phyloP scores from a whole-genome alignment of 1,139 yeast genomes.

The Blastobotrys petasosporus region DNA sequence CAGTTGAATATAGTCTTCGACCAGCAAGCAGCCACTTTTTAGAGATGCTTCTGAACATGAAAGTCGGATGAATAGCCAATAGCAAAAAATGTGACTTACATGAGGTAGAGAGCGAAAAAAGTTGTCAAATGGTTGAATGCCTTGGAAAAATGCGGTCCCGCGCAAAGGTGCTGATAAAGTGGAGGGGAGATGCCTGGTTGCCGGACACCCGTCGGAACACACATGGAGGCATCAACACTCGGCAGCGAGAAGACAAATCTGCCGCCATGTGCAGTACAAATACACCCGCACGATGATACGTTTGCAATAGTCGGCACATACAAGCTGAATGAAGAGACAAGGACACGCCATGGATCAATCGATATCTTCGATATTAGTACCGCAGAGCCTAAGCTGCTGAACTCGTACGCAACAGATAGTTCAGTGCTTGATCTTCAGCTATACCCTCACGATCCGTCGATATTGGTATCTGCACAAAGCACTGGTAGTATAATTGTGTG shows the following conservation, averaged over 20 bases:
- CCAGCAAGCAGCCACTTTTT: not conserved
- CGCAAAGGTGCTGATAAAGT: constrained; percentile 1
- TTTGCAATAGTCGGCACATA: constrained; percentile 71
- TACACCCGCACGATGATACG: constrained; percentile 47
- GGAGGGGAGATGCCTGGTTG: not conserved
- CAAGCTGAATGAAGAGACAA: constrained; percentile 53
- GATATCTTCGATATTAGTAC: constrained; percentile 44
- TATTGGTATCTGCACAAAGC: constrained; percentile 66
- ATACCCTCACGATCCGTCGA: constrained; percentile 45
- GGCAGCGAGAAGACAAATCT: constrained; percentile 37
- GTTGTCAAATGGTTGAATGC: not conserved
- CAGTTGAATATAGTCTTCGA: too few relatives aligned
- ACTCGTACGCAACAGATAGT: constrained; percentile 17
- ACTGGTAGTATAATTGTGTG: constrained; percentile 69
- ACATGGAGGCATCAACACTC: constrained; percentile 4
- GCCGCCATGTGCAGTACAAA: constrained; percentile 80
- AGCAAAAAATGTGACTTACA: not conserved
- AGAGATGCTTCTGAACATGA: not conserved
- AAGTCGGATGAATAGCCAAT: not conserved
- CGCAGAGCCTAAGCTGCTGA: not conserved
- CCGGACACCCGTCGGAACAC: not conserved
- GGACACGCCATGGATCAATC: constrained; percentile 63
- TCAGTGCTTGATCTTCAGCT: constrained; percentile 73
- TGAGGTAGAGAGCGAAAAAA: not conserved
- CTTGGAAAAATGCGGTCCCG: not conserved